Evolutionary conservation across 495 filamentous ascomycete species (phyloP).

Genomic region (Hypoxylon trugodes): DNA sequence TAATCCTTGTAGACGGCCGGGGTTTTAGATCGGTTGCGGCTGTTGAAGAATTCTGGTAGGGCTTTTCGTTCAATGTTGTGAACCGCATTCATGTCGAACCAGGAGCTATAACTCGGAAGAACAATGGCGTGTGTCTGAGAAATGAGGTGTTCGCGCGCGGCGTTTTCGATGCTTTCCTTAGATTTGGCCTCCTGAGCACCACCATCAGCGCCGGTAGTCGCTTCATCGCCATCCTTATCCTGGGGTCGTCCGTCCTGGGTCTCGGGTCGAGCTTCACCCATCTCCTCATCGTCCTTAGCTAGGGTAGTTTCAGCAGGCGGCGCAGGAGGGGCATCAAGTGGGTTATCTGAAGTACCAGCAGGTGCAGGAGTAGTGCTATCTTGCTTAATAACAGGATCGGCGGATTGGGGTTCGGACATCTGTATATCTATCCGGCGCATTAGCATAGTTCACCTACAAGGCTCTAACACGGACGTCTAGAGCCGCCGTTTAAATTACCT

Average conservation of each 20-base stretch:
- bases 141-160: conserved; percentile 88
- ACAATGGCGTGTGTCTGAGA: conserved; percentile 94
- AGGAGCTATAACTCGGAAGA: conserved; percentile 92
- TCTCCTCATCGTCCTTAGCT: conserved; percentile 82
- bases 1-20: conserved; percentile 98
- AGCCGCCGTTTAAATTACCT: conserved; percentile 39
- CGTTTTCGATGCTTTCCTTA: conserved; percentile 83
- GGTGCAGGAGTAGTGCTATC: conserved; percentile 61
- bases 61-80: conserved; percentile 90
- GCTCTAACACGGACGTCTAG: neutral
- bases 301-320: conserved; percentile 70
- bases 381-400: conserved; percentile 61
- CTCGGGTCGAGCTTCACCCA: conserved; percentile 74
- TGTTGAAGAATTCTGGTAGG: conserved; percentile 97
- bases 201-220: conserved; percentile 50
- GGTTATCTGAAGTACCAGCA: conserved; percentile 75
- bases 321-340: conserved; percentile 82
- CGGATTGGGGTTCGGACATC: conserved; percentile 58
- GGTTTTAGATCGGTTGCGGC: conserved; percentile 96
- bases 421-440: conserved; percentile 58
- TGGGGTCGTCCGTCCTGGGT: conserved; percentile 56
- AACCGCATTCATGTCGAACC: conserved; percentile 97
- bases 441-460: conserved; percentile 17
- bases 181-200: conserved; percentile 58
- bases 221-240: conserved; percentile 57